Conservation (phyloP, 805 yeast genomes). For the Monosporozyma solicola region DNA sequence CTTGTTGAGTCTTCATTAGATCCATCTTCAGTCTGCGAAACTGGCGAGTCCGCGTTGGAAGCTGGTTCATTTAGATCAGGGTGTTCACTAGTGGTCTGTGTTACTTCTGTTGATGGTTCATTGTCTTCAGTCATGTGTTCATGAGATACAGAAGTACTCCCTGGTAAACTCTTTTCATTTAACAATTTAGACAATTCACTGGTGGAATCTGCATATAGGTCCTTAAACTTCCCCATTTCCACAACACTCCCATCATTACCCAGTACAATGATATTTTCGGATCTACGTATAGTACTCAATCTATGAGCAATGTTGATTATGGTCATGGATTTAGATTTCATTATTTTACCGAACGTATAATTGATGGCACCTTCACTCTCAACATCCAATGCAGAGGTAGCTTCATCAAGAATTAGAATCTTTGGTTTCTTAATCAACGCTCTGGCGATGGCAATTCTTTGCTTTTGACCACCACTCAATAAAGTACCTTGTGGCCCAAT, state of each 20-base stretch:
- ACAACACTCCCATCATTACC: conserved; percentile 75
- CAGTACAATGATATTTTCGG: conserved; percentile 76
- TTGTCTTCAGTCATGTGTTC: neutral
- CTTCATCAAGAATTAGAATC: conserved; percentile 74
- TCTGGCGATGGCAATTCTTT: conserved; percentile 79
- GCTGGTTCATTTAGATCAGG: neutral
- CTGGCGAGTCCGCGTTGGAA: neutral
- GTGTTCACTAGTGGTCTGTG: neutral
- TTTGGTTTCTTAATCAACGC: conserved; percentile 70
- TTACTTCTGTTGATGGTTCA: conserved; percentile 1
- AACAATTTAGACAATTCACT: conserved; percentile 34
- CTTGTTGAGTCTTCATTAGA: neutral
- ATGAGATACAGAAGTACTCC: conserved; percentile 11
- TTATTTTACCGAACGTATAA: conserved; percentile 59
- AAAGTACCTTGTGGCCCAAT: conserved; percentile 59
- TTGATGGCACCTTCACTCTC: conserved; percentile 70
- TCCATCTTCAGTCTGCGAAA: neutral
- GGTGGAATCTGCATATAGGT: conserved; percentile 40
- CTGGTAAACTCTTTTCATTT: conserved; percentile 24
- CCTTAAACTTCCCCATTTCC: conserved; percentile 59
- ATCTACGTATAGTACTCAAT: conserved; percentile 78
- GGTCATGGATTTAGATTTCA: conserved; percentile 53
- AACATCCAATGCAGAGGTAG: conserved; percentile 80
- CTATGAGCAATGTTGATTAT: conserved; percentile 91
- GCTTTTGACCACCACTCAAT: conserved; percentile 91